These are phyloP conservation scores for Penicillium simplicissimum DNA, from an alignment of 495 filamentous ascomycete species.

Conservation along the genomic window DNA sequence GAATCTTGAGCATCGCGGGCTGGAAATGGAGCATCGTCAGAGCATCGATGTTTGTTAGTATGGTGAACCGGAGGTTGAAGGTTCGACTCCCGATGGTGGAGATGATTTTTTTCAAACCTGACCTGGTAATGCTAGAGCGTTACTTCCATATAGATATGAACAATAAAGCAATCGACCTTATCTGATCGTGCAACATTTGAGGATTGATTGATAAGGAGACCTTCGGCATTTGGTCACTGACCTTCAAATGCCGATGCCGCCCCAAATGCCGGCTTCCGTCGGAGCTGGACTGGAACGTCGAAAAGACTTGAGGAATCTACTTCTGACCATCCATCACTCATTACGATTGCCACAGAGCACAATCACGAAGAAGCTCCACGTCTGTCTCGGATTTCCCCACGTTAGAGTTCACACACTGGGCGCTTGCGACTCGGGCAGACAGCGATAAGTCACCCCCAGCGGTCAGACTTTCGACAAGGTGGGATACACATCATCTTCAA, in stretches of 20 bases:
- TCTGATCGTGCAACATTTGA: background rate
- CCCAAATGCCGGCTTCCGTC: background rate
- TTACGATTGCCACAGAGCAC: background rate
- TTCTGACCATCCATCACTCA: background rate
- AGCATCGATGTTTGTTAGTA: too few species aligned
- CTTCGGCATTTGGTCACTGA: background rate
- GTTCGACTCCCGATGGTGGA: too few species aligned
- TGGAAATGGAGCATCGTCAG: too few species aligned
- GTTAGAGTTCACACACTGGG: background rate
- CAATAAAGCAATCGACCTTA: background rate
- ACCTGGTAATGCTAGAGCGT: too few species aligned
- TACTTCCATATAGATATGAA: background rate
- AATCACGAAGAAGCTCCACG: background rate
- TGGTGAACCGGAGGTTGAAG: too few species aligned
- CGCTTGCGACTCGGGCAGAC: background rate
- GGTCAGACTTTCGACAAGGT: background rate
- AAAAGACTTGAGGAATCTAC: background rate
- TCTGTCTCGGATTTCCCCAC: background rate
- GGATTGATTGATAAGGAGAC: background rate
- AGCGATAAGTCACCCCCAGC: background rate
- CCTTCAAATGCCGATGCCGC: background rate
- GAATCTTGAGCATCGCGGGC: too few species aligned
- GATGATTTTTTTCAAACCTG: too few species aligned
- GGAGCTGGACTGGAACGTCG: background rate
- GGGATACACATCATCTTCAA: background rate